Conservation (phyloP, 2,329 filamentous ascomycete genomes). For the Trichoderma lentiforme region DNA sequence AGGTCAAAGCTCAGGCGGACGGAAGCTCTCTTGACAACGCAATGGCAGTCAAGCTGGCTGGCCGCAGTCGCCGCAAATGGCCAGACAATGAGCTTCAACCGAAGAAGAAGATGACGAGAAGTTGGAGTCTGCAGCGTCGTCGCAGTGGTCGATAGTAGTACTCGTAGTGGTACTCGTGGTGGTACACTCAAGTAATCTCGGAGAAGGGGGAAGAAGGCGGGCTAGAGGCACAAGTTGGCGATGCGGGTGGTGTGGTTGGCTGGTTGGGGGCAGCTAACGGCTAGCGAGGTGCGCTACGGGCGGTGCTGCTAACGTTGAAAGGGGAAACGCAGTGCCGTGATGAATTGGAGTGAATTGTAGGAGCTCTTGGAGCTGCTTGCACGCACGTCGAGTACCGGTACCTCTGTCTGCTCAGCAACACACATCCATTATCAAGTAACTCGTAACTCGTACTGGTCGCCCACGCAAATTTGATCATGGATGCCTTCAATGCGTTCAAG, state of each 20-base stretch:
- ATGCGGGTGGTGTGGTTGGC: slow-evolving; percentile 15
- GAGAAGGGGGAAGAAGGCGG: slow-evolving; percentile 9
- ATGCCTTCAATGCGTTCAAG: not conserved
- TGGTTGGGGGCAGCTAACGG: not conserved
- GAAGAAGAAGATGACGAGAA: not conserved
- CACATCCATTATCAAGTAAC: not conserved
- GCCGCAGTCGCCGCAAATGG: slow-evolving; percentile 3
- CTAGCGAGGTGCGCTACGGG: slow-evolving; percentile 14
- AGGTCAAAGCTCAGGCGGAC: slow-evolving; percentile 1
- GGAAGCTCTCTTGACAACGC: slow-evolving; percentile 9
- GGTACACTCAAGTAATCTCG: not conserved
- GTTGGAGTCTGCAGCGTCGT: not conserved
- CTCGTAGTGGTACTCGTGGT: no score
- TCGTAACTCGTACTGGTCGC: not conserved
- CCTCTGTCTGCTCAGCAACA: not conserved
- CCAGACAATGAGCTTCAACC: slow-evolving; percentile 8
- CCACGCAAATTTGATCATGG: not conserved
- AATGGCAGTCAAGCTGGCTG: slow-evolving; percentile 7
- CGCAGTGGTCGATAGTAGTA: no score
- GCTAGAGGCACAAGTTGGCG: slow-evolving; percentile 14
- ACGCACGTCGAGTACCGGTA: not conserved
- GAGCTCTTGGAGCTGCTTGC: not conserved
- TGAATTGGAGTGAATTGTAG: not conserved
- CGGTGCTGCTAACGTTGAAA: not conserved
- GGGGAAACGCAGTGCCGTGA: slow-evolving; percentile 5